Base-by-base conservation (phyloP, 2,329 filamentous ascomycete genomes). In the Neofusicoccum sp. region DNA sequence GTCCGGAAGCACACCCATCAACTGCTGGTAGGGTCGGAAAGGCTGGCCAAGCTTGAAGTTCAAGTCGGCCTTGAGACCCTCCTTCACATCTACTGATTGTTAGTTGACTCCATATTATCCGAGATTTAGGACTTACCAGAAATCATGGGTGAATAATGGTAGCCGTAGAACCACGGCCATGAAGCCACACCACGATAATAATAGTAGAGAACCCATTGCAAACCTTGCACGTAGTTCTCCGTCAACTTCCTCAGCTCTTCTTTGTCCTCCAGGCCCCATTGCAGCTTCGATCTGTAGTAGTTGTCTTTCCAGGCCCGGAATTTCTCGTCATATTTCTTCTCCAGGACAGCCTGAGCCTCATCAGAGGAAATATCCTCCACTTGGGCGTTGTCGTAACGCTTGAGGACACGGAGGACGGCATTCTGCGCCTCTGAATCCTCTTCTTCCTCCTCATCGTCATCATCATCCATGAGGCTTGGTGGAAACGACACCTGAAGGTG, bases 121-220 rank as follows among this genome's bases (percentile, higher is more conserved):
- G 7, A n/a, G 12, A 16, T 12, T 9, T 24, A 63, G 33, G 8
- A 62, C 74, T 70, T 77, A 88, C 87, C 87, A 65, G 91, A 96
- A 61, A 97, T 99, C 85, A 98, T 91, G 1, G 95, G 95, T 8
- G 96, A 90, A 75, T 99, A 99, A 76, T 99, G 96, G 75, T 96
- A 99, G 63, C 83, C 82, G 76, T 97, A 99, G 78, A 90, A 99
- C 95, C 95, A 99, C 12, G 95, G 92, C 95, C 95, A 99, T 11
- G 93, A 98, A 14, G 91, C 95, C 63, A 99, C 95, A 64, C 95
- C 95, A 58, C 89, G 88, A 78, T 99, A 99, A 77, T 99, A 99
- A 79, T 99, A 99, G 76, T 89, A 97, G 53, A 99, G 80, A 44
- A 99, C 95, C 96, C 95, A 99, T 74, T 99, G 95, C 63, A 99